Evolutionary conservation across 805 yeast genomes (phyloP), one percentile per base, ranked within the genome.

Genomic region (Cyberlindnera maclurae): DNA sequence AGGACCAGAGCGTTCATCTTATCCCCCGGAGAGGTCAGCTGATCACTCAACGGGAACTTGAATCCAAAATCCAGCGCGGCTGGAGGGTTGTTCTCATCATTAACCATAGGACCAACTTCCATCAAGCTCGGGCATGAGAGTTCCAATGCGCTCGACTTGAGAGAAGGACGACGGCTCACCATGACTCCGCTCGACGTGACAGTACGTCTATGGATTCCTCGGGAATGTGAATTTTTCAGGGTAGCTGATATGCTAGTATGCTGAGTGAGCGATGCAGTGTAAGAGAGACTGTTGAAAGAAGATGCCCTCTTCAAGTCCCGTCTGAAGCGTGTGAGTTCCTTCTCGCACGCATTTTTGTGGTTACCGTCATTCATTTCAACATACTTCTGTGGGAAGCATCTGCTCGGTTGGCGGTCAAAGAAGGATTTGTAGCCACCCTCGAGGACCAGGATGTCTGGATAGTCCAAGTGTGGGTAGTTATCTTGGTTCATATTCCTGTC

Each of bases 351-450:
- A 54, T 61, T 58, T 60, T 72, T 55, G 51, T 58, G 65, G 57
- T 75, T 62, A 15, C 70, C 64, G 53, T 76, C 86, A 64, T 81
- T 79, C 98, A 90, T 90, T 50, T 80, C 90, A 36, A 89, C 77
- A 52, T 93, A 93, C 39, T 75, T 77, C 49, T 76, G 83, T 2
- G 95, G 95, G 44, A 57, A 66, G 56, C 97, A 88, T 32, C 79
- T 65, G 16, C 58, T 59, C 34, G 75, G 68, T 55, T 68, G 77
- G 24, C 60, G 58, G 34, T 78, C 79, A 59, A 69, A 89, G 54
- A 89, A 93, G 29, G 68, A 67, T 56, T 81, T 79, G 67, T 93
- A 93, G 11, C 98, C 98, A 22, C 97, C 97, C 46, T 87, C 84
- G 33, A 93, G 67, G 26, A 93, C 77, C 28, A 86, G 78, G 31